Conservation (phyloP, 768 basidiomycete genomes). For the Tulasnella sp. region DNA sequence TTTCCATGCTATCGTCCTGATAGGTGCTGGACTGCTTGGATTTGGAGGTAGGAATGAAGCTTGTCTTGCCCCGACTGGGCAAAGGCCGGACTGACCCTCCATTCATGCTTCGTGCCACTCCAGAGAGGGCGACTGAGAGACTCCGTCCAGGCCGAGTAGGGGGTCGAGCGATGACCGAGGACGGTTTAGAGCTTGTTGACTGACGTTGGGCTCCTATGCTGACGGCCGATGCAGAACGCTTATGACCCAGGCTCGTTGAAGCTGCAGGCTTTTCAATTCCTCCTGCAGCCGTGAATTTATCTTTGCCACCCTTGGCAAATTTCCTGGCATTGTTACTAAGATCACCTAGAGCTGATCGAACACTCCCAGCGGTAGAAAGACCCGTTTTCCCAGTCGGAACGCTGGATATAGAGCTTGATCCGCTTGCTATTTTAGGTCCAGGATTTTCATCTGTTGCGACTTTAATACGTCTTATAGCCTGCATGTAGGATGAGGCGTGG, state of each 20-base stretch:
- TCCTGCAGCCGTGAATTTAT: background rate
- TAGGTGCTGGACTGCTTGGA: background rate
- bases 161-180: slow-evolving; percentile 5
- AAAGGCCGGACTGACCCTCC: slow-evolving; percentile 29
- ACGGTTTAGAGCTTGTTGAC: background rate
- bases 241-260: background rate
- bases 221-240: slow-evolving; percentile 1
- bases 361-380: background rate
- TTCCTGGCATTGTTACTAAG: slow-evolving; percentile 11
- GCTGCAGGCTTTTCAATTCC: slow-evolving; percentile 6
- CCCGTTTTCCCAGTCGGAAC: too few species aligned
- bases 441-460: slow-evolving; percentile 1
- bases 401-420: background rate
- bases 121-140: background rate
- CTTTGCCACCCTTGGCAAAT: slow-evolving; percentile 1
- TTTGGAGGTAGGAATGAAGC: background rate
- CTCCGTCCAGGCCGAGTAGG: slow-evolving; percentile 11
- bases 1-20: slow-evolving; percentile 16
- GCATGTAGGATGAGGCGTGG: background rate
- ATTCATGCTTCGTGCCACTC: slow-evolving; percentile 22
- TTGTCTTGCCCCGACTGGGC: background rate
- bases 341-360: slow-evolving; percentile 10
- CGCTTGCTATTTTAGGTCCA: background rate
- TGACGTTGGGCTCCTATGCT: background rate
- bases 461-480: background rate